A percentile compares a stretch with the other conserved stretches of the same genome.
Conservation (phyloP, 179 eudicot species). For the Beta lomatogona region DNA sequence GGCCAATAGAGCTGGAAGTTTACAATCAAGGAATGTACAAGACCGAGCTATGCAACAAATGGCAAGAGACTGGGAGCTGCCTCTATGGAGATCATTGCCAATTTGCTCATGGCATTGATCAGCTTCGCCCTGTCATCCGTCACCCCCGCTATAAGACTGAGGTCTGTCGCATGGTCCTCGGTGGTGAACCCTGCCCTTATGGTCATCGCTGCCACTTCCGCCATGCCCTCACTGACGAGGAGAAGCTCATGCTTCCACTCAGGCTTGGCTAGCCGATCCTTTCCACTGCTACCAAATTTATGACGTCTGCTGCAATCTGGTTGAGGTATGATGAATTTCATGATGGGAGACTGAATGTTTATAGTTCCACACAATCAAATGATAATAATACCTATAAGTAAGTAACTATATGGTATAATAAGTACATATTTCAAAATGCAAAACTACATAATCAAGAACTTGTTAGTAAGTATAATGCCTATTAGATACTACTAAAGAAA, state of each 20-base stretch:
- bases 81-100: constrained; percentile 67
- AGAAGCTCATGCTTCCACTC: constrained; percentile 51
- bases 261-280: constrained; percentile 21
- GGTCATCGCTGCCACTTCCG: constrained; percentile 89
- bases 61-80: constrained; percentile 67
- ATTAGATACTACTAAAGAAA: constrained; percentile 8
- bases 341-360: constrained; percentile 26
- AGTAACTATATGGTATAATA: constrained; percentile 17
- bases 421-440: not conserved
- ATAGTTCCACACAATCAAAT: constrained; percentile 12
- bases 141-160: constrained; percentile 83
- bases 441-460: constrained; percentile 9
- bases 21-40: constrained; percentile 75
- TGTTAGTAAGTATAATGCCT: constrained; percentile 19
- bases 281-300: constrained; percentile 14
- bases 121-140: constrained; percentile 73
- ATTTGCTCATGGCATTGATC: constrained; percentile 67
- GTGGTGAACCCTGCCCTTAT: constrained; percentile 64
- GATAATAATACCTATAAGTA: constrained; percentile 27
- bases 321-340: constrained; percentile 24
- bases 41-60: constrained; percentile 82
- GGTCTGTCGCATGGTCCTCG: constrained; percentile 74
- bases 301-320: constrained; percentile 11
- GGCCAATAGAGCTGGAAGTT: constrained; percentile 61
- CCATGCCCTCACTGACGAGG: constrained; percentile 62